Base-by-base conservation (phyloP, 306 rosid species). In the Dryas drummondii region DNA sequence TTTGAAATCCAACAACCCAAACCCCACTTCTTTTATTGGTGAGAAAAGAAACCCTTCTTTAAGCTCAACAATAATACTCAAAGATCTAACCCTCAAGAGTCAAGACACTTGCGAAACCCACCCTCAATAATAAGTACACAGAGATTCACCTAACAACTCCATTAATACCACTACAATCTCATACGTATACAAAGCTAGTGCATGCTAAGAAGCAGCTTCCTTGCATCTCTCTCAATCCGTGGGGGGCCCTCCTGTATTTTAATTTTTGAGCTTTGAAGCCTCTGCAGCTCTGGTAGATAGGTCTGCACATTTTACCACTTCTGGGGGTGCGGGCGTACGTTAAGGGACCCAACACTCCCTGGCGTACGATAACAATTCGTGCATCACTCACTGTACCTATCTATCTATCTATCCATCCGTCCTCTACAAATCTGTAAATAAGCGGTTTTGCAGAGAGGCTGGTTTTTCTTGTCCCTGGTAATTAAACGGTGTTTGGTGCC, bases 401-500 rank as follows among this genome's bases (percentile, higher is more conserved):
- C 37, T 32, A 14, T 13, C 56, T 52, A 14, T 5, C 48, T 45
- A 22, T 22, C 49, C 49, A 22, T 22, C 49, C 49, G 49, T 56
- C 7, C 32, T 55, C 1, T 5, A 32, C 15, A 15, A 5, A 22
- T 70, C 19, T 14, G 46, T 4, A 70, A 46, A 12, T 5, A 40
- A 53, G 83, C 64, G 81, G 86, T 78, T 74, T 71, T 49, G 45
- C 76, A 47, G 72, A 17, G 57, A 14, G 22, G 27, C 56, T 8
- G 76, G 52, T 59, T 72, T 72, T 76, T 41, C 42, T 41, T 51
- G 85, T 80, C 75, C 56, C 69, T 40, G 85, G 85, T 75, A 81
- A 32, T 32, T 32, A 32, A 76, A 72, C 77, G 82, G 85, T 81
- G 74, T 77, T 53, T 27, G 2, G 80, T 14, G 80, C 22, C 52